Conservation (phyloP, 306 rosid genomes). For the Cicer chorassanicum region DNA sequence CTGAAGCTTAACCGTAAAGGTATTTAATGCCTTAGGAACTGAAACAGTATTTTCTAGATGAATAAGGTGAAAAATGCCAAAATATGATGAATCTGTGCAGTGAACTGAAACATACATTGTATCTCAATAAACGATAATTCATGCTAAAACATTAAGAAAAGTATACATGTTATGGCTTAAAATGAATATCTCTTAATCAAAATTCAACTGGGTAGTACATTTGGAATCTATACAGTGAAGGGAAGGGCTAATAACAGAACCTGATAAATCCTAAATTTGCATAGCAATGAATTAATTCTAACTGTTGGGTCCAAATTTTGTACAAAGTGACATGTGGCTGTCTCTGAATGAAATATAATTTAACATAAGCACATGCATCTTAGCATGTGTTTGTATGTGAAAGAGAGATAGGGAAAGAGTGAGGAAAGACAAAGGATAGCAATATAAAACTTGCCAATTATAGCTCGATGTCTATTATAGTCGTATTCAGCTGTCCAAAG, state of each 20-base stretch:
- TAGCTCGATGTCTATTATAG: slow-evolving; percentile 61
- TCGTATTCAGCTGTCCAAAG: slow-evolving; percentile 85
- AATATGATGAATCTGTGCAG: slow-evolving; percentile 24
- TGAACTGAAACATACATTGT: slow-evolving; percentile 12
- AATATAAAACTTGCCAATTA: slow-evolving; percentile 63
- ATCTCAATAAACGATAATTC: slow-evolving; percentile 32
- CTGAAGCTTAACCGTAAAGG: slow-evolving; percentile 5
- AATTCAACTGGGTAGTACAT: slow-evolving; percentile 28
- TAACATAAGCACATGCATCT: slow-evolving; percentile 2
- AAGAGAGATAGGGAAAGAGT: slow-evolving; percentile 5
- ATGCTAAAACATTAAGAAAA: slow-evolving; percentile 24
- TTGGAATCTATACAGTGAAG: neutral
- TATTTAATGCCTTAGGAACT: slow-evolving; percentile 13
- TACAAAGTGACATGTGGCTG: slow-evolving; percentile 13
- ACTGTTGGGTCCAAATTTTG: neutral
- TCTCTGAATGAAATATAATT: slow-evolving; percentile 11
- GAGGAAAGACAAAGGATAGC: neutral
- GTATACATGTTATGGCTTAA: neutral
- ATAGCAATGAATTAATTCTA: slow-evolving; percentile 11
- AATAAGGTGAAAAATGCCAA: slow-evolving; percentile 31
- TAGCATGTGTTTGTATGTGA: neutral
- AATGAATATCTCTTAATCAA: slow-evolving; percentile 33
- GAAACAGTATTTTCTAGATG: slow-evolving; percentile 10
- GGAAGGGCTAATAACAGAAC: slow-evolving; percentile 16
- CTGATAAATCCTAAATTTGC: slow-evolving; percentile 4